Evolutionary conservation across 164 flowering plant genomes (phyloP), one percentile per base, ranked within the genome.

Genomic region (Stephania yunnanensis): DNA sequence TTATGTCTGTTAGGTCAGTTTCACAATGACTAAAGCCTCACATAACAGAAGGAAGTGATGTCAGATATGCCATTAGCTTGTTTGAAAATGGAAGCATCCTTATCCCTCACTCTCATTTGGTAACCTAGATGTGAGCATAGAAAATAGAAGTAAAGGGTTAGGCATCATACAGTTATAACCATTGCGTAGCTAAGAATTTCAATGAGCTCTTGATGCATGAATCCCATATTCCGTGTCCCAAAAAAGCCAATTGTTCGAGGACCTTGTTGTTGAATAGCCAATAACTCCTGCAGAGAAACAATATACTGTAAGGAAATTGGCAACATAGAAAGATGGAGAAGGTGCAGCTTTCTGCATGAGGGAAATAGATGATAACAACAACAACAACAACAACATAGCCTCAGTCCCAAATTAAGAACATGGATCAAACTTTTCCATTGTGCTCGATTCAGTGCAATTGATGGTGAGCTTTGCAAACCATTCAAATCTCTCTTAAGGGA

Each of bases 151-250:
- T 31, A 17, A 29, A 20, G 75, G 75, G 79, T 55, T 66, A 52
- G 31, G 80, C 58, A 72, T 68, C 89, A 82, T 92, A 95, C 99
- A 71, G 99, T 93, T 76, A 95, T 95, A 76, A 95, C 93, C 92
- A 95, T 86, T 22, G 99, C 99, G 81, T 95, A 95, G 85, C 99
- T 95, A 71, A 95, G 95, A 81, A 95, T 94, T 87, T 95, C 99
- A 75, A 95, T 93, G 22, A 95, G 97, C 78, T 95, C 89, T 78
- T 95, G 99, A 83, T 95, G 99, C 97, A 92, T 87, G 84, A 95
- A 95, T 25, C 95, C 96, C 98, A 93, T 95, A 80, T 95, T 95
- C 77, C 99, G 83, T 10, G 99, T 95, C 76, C 99, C 99, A 83
- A 95, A 95, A 73, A 95, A 95, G 9, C 99, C 99, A 79, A 95